Conservation (phyloP, 1,284 basidiomycete genomes). For the Inonotus hispidus region DNA sequence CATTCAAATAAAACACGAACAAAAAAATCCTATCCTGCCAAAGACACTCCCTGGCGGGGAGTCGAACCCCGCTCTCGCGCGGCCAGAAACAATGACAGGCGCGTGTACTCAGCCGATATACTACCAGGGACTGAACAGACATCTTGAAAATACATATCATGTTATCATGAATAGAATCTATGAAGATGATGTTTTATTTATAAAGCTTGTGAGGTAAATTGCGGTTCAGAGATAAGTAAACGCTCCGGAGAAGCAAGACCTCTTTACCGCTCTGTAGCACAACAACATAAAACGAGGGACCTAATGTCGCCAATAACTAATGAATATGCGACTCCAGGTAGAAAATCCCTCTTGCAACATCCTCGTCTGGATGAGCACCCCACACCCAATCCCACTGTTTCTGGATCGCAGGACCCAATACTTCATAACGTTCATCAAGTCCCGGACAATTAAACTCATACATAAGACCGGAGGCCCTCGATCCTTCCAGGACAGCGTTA, state of each 20-base stretch:
- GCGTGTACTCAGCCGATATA: conserved; percentile 23
- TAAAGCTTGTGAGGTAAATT: too few relatives aligned
- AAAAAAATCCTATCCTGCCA: too few relatives aligned
- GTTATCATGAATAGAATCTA: too few relatives aligned
- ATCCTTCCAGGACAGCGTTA: conserved; percentile 31
- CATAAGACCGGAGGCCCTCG: conserved; percentile 34
- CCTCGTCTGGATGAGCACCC: conserved; percentile 25
- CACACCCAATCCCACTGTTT: conserved; percentile 34
- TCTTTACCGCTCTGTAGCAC: too few relatives aligned
- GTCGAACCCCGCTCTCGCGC: conserved; percentile 40
- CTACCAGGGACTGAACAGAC: conserved; percentile 18
- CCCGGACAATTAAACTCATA: conserved; percentile 34
- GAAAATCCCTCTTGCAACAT: conserved; percentile 21
- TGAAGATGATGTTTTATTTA: too few relatives aligned
- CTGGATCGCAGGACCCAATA: conserved; percentile 32
- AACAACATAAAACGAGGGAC: too few relatives aligned
- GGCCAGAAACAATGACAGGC: conserved; percentile 19
- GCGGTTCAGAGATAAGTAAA: too few relatives aligned
- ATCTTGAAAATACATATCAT: neutral
- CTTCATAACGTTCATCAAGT: conserved; percentile 30
- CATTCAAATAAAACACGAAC: neutral
- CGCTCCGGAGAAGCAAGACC: too few relatives aligned
- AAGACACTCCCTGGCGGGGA: conserved; percentile 31
- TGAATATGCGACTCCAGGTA: neutral
- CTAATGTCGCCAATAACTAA: neutral